phyloP scores from a whole-genome alignment of 139 green algal species.

The Zygnema circumcarinatum region DNA sequence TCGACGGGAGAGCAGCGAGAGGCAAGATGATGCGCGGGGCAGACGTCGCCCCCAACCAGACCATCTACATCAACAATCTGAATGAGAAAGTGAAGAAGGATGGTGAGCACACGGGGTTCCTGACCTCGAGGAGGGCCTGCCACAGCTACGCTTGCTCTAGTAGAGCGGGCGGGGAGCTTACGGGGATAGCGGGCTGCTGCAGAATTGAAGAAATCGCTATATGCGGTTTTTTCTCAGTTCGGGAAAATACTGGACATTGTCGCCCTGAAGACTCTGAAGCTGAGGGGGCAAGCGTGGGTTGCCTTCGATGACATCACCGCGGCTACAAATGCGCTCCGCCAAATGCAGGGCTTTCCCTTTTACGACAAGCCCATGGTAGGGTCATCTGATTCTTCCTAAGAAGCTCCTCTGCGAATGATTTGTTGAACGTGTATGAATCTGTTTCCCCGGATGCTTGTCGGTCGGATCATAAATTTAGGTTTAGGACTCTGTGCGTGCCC shows the following conservation, averaged over 20 bases:
- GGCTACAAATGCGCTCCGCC: slow-evolving; percentile 82
- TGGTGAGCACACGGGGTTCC: slow-evolving; percentile 69
- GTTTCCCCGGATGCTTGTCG: slow-evolving; percentile 9
- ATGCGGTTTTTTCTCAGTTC: slow-evolving; percentile 95
- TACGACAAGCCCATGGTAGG: slow-evolving; percentile 94
- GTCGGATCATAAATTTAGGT: too few relatives aligned
- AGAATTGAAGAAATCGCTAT: slow-evolving; percentile 94
- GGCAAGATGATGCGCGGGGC: slow-evolving; percentile 19
- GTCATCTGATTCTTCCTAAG: slow-evolving; percentile 45
- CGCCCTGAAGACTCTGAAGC: slow-evolving; percentile 79
- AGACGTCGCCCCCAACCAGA: slow-evolving; percentile 80
- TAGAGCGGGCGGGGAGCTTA: too few relatives aligned
- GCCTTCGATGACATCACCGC: slow-evolving; percentile 86
- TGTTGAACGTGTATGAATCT: not conserved
- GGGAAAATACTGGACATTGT: slow-evolving; percentile 94
- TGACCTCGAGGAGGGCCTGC: too few relatives aligned
- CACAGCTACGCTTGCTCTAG: too few relatives aligned
- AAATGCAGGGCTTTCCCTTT: slow-evolving; percentile 97
- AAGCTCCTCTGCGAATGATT: not conserved
- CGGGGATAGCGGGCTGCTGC: too few relatives aligned
- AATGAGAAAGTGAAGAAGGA: slow-evolving; percentile 94
- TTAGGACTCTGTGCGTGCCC: too few relatives aligned
- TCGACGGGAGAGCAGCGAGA: not conserved
- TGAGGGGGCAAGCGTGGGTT: slow-evolving; percentile 95
- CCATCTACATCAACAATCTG: slow-evolving; percentile 94